Base-by-base conservation (phyloP, 805 yeast species). In the Groenewaldozyma tartarivorans region DNA sequence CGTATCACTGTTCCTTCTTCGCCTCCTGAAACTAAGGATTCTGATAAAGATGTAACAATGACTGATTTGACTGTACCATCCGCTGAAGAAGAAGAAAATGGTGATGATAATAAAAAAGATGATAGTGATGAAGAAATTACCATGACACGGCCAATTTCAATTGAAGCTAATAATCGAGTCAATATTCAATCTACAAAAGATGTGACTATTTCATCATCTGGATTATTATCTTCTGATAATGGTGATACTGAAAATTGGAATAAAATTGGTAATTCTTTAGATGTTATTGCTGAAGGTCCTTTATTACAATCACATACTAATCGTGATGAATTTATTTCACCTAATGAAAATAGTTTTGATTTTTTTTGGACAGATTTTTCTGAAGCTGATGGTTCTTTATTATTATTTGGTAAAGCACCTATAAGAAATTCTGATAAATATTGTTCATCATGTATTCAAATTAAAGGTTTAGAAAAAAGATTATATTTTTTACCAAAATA, bases 361-460 rank as follows among this genome's bases (percentile, higher is more conserved):
- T 77, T 90, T 79, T 92, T 72, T 59, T 92, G 96, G 96, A 62
- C 83, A 22, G 98, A 92, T 60, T 87, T 78, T 58, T 69, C 81
- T 19, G 97, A 90, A 56, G 75, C 81, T 9, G 83, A 79, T 44
- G 72, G 72, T 49, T 63, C 77, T 0, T 62, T 92, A 37, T 58
- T 84, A 16, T 66, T 92, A 6, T 90, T 82, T 58, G 98, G 98
- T 40, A 86, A 87, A 55, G 71, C 81, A 9, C 68, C 71, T 42
- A 68, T 87, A 3, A 63, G 63, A 5, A 77, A 76, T 36, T 35
- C 48, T 13, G 44, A 78, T 3, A 63, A 68, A 6, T 58, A 74
- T 20, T 17, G 11, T 3, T 84, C 95, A 2, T 80, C 82, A 38
- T 74, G 84, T 68, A 75, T 85, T 21, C 92, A 85, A 55, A 63